Evolutionary conservation across 176 grass and related monocot species (phyloP).

Genomic region (Musa schizocarpa): DNA sequence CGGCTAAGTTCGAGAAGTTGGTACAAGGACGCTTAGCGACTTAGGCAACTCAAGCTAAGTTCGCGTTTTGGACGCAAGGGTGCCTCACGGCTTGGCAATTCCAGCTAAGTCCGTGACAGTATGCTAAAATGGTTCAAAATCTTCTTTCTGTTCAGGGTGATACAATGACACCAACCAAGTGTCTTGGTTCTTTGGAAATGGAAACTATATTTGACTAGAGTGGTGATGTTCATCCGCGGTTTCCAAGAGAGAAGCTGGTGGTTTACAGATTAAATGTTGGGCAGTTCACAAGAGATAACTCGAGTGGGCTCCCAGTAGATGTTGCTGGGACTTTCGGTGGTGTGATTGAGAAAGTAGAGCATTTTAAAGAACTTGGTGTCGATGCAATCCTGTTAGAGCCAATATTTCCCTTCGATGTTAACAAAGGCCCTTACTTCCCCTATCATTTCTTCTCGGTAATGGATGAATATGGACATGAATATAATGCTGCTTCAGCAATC

Average conservation of each 20-base stretch:
- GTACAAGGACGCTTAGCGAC: too few relatives aligned
- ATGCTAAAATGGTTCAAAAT: conserved; percentile 53
- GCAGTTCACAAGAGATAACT: conserved; percentile 46
- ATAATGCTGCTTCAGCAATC: conserved; percentile 35
- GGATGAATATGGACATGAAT: conserved; percentile 27
- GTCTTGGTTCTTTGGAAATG: conserved; percentile 37
- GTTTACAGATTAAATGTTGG: conserved; percentile 80
- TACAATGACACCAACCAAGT: conserved; percentile 41
- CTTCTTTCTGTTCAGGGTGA: conserved; percentile 28
- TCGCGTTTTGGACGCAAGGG: too few relatives aligned
- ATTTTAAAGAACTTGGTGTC: conserved; percentile 64
- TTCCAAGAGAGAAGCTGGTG: conserved; percentile 75
- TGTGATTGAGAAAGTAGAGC: conserved; percentile 42
- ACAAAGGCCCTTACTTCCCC: conserved; percentile 66
- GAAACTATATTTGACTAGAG: conserved; percentile 45
- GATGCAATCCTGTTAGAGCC: conserved; percentile 81
- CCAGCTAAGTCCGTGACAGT: neutral
- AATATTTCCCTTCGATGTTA: conserved; percentile 62
- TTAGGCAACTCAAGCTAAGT: too few relatives aligned
- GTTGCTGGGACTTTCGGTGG: conserved; percentile 46
- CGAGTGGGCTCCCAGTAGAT: conserved; percentile 28
- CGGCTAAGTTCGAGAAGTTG: too few relatives aligned
- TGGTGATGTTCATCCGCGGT: conserved; percentile 31
- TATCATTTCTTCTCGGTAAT: conserved; percentile 83
- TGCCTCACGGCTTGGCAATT: too few relatives aligned